Evolutionary conservation across 805 yeast genomes (phyloP), one percentile per base, ranked within the genome.

Genomic region (Wickerhamomyces chambardii): DNA sequence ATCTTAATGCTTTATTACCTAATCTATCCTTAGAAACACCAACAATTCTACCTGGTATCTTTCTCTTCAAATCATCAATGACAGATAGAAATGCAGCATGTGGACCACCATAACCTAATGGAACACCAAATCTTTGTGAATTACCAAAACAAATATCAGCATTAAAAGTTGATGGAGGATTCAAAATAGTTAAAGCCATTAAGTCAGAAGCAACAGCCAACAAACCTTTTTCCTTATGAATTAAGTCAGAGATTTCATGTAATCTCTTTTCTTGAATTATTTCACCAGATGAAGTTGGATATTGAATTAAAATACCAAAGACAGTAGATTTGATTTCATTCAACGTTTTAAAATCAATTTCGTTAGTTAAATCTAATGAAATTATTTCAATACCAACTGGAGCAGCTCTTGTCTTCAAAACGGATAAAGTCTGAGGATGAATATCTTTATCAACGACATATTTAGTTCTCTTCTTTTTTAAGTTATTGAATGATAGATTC

Each of bases 11-110:
- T n/a, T 71, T 74, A 45, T 83, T 77, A 16, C 96, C 97, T 35
- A 89, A 65, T 52, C 97, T 73, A 57, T 90, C 98, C 56, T 84
- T 85, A 28, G 95, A 78, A 29, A 84, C 77, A 53, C 98, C 98
- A 36, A 92, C 89, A 37, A 92, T 73, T 64, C 98, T 75, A 30
- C 98, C 98, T 2, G 98, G 98, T 58, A 92, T 86, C 60, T 89
- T 92, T 55, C 98, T 76, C 54, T 85, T 84, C 47, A 82, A 69
- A 37, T 76, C 70, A 40, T 78, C 75, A n/a, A 75, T 70, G 29
- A 90, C 95, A 8, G 97, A 85, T 49, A 92, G 89, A 63, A 85
- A 92, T 1, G 95, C 98, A 32, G 98, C 97, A 58, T 92, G 98
- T 4, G 98, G 98, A 16, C 98, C 98, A 52, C 98, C 98, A 55